Conservation (phyloP, 2,329 filamentous ascomycete genomes). For the Fonsecaea monophora region DNA sequence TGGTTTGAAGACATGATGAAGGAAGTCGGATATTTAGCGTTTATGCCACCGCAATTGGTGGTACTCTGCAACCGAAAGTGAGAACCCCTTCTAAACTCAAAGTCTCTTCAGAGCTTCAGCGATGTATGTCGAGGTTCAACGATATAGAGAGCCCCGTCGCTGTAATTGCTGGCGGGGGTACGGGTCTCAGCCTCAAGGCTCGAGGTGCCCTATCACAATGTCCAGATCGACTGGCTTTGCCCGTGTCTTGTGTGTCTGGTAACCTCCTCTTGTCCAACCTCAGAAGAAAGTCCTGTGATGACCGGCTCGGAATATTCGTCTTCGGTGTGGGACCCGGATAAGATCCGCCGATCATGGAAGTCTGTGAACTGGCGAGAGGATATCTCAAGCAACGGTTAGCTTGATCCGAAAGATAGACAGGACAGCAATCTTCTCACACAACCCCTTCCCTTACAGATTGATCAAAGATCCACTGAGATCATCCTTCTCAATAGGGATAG, state of each 20-base stretch:
- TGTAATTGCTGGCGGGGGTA: background rate
- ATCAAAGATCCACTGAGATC: constrained; percentile 25
- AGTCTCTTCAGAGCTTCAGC: background rate
- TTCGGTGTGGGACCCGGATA: constrained; percentile 12
- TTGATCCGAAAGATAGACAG: constrained; percentile 23
- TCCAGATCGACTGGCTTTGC: constrained; percentile 1
- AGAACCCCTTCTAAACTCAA: background rate
- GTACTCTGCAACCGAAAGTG: background rate
- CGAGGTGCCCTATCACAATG: background rate
- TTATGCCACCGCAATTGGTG: background rate
- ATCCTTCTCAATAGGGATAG: constrained; percentile 12
- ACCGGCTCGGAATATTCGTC: constrained; percentile 15
- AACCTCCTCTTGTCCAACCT: constrained; percentile 6
- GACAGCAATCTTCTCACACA: constrained; percentile 27
- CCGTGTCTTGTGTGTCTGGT: background rate
- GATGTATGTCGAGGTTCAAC: background rate
- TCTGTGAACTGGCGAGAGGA: constrained; percentile 4
- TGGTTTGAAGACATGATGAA: constrained; percentile 33
- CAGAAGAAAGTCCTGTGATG: background rate
- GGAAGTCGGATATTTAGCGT: background rate
- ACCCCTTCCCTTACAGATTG: constrained; percentile 18
- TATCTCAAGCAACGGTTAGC: constrained; percentile 19
- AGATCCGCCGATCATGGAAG: constrained; percentile 6
- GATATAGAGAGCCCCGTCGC: background rate
- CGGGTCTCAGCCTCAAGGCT: constrained; percentile 1